Evolutionary conservation across 1,284 basidiomycete species (phyloP), one percentile per base, ranked within the genome.

Genomic region (Xerocomus minutiporus): DNA sequence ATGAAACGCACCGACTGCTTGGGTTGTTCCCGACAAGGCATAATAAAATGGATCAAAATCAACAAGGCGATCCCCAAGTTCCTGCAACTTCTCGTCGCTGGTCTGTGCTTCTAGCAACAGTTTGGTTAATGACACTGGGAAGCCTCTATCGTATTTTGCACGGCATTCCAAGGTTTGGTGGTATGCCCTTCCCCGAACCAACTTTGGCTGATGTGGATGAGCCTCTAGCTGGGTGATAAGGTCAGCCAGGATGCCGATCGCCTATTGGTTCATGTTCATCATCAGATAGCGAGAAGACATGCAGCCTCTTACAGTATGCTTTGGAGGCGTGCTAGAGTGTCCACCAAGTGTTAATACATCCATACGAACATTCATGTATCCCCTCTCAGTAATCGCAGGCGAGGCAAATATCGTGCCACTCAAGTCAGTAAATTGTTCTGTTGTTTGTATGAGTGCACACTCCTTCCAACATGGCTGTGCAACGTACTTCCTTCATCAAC

Each of bases 371-470:
- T 86, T 79, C 41, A 83, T 57, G 60, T 81, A 80, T 0, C 86
- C 86, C 63, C 87, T 88, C 71, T 89, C 86, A 1, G 73, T 76
- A 5, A 85, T 76, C 6, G 73, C 75, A 2, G 81, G 83, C 0
- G 71, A 61, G 5, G 79, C 79, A 50, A 80, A 69, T 20, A 74
- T 62, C 11, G 69, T 62, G 0, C 74, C 79, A 25, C 64, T 65
- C 47, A 68, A 53, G 41, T 74, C 61, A 5, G 54, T 53, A 48
- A 70, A 76, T 51, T 67, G 65, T 57, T 71, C 71, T 76, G 57
- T 6, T 54, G 20, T 17, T 13, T 9, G 9, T 15, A 23, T 53
- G 41, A 53, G 41, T 28, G 1, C 38, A 8, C 3, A 11, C 8
- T 3, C 9, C 12, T 46, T 12, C 20, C 2, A 20, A 26, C 8